phyloP scores from a whole-genome alignment of 768 basidiomycete genomes.

The Pleurotus eryngii region DNA sequence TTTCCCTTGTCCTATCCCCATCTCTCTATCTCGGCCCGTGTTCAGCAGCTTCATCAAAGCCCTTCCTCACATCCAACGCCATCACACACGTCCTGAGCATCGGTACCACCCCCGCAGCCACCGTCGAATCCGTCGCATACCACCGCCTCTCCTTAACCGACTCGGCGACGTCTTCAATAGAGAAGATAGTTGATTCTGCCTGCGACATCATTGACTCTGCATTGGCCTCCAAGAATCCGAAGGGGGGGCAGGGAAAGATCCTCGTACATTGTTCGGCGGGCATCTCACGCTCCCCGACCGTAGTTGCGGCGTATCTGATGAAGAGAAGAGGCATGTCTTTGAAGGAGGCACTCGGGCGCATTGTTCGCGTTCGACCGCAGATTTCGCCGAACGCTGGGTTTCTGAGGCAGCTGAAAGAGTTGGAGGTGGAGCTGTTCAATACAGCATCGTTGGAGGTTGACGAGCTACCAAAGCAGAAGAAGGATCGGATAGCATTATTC shows the following conservation, averaged over 20 bases:
- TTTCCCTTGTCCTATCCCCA: slow-evolving; percentile 21
- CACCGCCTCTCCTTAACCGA: slow-evolving; percentile 36
- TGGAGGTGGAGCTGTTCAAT: slow-evolving; percentile 27
- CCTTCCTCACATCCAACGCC: slow-evolving; percentile 28
- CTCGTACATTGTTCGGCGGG: slow-evolving; percentile 44
- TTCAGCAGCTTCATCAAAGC: slow-evolving; percentile 31
- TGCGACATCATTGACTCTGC: slow-evolving; percentile 26
- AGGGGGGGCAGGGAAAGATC: slow-evolving; percentile 25
- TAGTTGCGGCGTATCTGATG: slow-evolving; percentile 42
- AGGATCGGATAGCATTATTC: slow-evolving; percentile 34
- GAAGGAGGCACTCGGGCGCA: slow-evolving; percentile 31
- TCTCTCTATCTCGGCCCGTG: slow-evolving; percentile 38
- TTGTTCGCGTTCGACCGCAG: slow-evolving; percentile 31
- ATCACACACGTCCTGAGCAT: slow-evolving; percentile 42
- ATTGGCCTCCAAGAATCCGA: slow-evolving; percentile 13
- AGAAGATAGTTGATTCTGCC: slow-evolving; percentile 22
- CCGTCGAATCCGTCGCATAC: slow-evolving; percentile 30
- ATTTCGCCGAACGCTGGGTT: slow-evolving; percentile 42
- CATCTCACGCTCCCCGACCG: slow-evolving; percentile 42
- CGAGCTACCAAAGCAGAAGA: slow-evolving; percentile 28
- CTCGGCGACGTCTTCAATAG: slow-evolving; percentile 25
- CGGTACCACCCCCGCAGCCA: slow-evolving; percentile 27
- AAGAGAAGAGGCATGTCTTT: slow-evolving; percentile 30
- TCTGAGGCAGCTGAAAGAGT: slow-evolving; percentile 36
- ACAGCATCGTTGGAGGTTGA: slow-evolving; percentile 29